phyloP scores from a whole-genome alignment of 345 rosid genomes.

The Populus davidiana region DNA sequence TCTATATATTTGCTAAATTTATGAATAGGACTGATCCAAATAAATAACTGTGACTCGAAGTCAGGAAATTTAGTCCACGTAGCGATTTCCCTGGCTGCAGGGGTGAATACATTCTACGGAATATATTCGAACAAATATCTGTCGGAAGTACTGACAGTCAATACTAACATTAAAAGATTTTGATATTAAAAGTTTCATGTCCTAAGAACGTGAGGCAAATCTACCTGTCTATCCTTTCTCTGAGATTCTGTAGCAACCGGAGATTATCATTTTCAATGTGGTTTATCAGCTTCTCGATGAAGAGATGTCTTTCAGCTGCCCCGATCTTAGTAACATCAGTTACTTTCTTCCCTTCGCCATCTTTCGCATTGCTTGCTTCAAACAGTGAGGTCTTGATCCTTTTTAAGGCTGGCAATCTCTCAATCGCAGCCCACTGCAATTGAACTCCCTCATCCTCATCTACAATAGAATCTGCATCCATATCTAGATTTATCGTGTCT shows the following conservation, averaged over 20 bases:
- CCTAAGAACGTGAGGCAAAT: neutral
- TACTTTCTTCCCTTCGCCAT: constrained; percentile 6
- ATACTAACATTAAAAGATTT: too few relatives aligned
- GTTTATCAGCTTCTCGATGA: constrained; percentile 37
- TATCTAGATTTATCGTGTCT: too few relatives aligned
- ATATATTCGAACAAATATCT: too few relatives aligned
- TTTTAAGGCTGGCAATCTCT: constrained; percentile 38
- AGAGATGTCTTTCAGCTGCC: constrained; percentile 28
- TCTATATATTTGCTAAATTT: too few relatives aligned
- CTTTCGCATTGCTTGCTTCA: neutral
- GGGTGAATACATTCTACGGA: too few relatives aligned
- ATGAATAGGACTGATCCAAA: too few relatives aligned
- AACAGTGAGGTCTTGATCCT: constrained; percentile 29
- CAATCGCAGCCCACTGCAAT: constrained; percentile 45
- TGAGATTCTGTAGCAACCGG: constrained; percentile 34
- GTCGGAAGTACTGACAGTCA: too few relatives aligned
- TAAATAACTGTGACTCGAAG: too few relatives aligned
- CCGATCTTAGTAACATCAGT: constrained; percentile 41
- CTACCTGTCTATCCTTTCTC: constrained; percentile 40
- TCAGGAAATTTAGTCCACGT: too few relatives aligned
- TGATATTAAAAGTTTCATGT: too few relatives aligned
- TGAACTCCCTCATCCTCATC: constrained; percentile 29
- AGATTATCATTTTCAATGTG: constrained; percentile 42
- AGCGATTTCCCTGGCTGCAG: too few relatives aligned
- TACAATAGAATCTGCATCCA: too few relatives aligned